Conservation (phyloP, 805 yeast genomes). For the Starmerella riodocensis region DNA sequence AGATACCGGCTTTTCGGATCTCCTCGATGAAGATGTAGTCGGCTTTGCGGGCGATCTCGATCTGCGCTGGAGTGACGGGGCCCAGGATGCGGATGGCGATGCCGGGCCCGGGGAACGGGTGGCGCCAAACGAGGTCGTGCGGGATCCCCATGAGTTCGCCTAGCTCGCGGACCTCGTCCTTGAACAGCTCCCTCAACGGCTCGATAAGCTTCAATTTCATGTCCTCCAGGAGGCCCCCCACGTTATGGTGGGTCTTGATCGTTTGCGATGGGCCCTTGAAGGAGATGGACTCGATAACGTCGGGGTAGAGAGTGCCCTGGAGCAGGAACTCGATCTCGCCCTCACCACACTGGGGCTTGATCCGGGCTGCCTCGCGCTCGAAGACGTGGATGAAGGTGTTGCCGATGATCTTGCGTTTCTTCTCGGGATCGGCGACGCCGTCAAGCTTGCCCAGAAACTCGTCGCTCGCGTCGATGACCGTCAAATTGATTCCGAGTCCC, state of each 20-base stretch:
- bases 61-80: conserved; percentile 87
- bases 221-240: conserved; percentile 93
- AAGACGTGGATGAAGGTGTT: conserved; percentile 94
- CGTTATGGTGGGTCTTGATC: conserved; percentile 98
- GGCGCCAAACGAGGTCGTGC: conserved; percentile 97
- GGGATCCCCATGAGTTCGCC: conserved; percentile 94
- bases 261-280: conserved; percentile 99
- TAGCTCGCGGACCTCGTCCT: conserved; percentile 94
- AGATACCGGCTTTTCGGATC: conserved; percentile 83
- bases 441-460: conserved; percentile 73
- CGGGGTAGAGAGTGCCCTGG: conserved; percentile 97
- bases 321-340: conserved; percentile 82
- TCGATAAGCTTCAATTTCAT: conserved; percentile 97
- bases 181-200: conserved; percentile 96
- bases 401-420: conserved; percentile 97
- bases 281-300: conserved; percentile 94
- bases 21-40: conserved; percentile 93
- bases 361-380: conserved; percentile 87
- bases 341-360: conserved; percentile 69
- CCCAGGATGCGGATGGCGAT: conserved; percentile 96
- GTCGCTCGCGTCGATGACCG: conserved; percentile 88
- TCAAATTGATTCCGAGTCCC: conserved; percentile 87
- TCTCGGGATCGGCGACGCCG: conserved; percentile 96
- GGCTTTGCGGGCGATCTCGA: conserved; percentile 94
- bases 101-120: conserved; percentile 99